Base-by-base conservation (phyloP, 371 early-diverging fungal species). In the Mucor sp. region DNA sequence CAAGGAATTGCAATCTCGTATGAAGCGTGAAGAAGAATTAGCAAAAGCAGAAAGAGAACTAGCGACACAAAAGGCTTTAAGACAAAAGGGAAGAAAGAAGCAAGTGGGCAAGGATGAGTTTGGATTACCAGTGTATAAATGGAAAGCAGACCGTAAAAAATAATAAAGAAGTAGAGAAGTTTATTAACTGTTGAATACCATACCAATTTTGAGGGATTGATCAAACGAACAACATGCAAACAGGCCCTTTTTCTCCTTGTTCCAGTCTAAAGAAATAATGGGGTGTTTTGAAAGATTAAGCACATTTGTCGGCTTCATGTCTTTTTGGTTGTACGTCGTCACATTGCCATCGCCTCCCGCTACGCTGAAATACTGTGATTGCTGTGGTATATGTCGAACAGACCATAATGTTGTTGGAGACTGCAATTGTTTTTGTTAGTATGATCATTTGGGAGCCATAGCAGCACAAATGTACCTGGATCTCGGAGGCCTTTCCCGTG, bases 61-160 rank as follows among this genome's bases (percentile, higher is more conserved):
- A 82, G 77, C 83, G 15, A 77, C 91, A 53, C 95, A 95, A 58
- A 90, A 90, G 69, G 85, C 90, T 33, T 73, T 96, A 59, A 88
- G 90, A 84, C 81, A 71, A 97, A 94, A 87, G 71, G 95, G 97
- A 15, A 67, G 86, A 59, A 87, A 83, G 76, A 86, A 84, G 77
- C 93, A 93, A 80, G 85, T 95, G 32, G 99, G 97, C 43, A 87
- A 74, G 14, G 97, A 97, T 73, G 75, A 78, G 60, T 72, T 87
- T 66, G 97, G 97, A 4, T 75, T 95, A 25, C 78, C 94, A 19
- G 81, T 92, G 23, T 97, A 95, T 86, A 97, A 96, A 78, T 98
- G 97, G 97, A 90, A 87, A 67, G 86, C 90, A 4, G 91, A 92
- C 37, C 87, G 98, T 62, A 95, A 92, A 75, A 91, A 91, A 77